Base-by-base conservation (phyloP, 805 yeast species). In the Candida qinlingensis region DNA sequence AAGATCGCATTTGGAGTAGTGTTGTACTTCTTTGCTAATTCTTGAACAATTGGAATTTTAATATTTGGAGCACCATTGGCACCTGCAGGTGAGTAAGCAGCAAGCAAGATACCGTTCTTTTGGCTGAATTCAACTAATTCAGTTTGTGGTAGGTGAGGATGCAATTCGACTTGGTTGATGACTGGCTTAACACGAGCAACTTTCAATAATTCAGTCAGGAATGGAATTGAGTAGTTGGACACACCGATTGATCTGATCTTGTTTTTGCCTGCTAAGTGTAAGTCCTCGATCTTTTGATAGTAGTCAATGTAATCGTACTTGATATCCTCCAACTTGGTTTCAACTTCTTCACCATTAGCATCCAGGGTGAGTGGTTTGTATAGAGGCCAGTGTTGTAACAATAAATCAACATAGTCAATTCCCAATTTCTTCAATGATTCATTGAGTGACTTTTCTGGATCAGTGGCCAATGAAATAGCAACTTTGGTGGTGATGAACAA, bases 131-230 rank as follows among this genome's bases (percentile, higher is more conserved):
- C 72, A 44, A 74, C 67, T 34, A 70, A 58, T 1, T 81, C 86
- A 4, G 84, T 71, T 61, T 83, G 89, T 48, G 83, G 89, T 55
- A 83, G 68, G 58, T 81, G 79, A 1, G 88, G 82, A 60, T 75
- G 82, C 69, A 73, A 81, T 60, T 85, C 91, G 51, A 85, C 81
- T 66, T 85, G 91, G 61, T 84, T 79, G 39, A 83, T 80, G 49
- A 67, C 72, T 7, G 88, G 88, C 53, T 67, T 70, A 44, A 64
- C 64, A 46, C 75, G 76, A 13, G 80, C 75, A 39, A 63, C 65
- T 40, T 65, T 61, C 42, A 74, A 57, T 31, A 79, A 65, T 34
- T 59, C 62, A 55, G 82, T 70, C 48, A 85, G 62, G 56, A 80
- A 78, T 6, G 65, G 70, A 28, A 75, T 72, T 9, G 77, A 64